Evolutionary conservation across 129 eudicot genomes (phyloP).

Genomic region (Flaveria brownii): DNA sequence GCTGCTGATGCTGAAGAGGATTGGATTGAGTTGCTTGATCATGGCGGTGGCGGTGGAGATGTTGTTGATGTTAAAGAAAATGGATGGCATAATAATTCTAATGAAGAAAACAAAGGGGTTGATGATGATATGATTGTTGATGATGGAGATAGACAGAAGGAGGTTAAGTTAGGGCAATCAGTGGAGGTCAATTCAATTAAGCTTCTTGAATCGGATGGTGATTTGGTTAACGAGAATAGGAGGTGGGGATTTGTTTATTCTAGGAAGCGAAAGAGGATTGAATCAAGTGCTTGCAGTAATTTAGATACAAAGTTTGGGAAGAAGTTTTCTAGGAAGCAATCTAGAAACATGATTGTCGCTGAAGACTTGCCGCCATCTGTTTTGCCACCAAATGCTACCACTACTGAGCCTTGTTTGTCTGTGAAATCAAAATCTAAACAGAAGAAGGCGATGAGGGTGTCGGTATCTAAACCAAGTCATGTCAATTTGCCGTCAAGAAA

Average conservation of each 20-base stretch:
- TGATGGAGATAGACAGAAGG: slow-evolving; percentile 5
- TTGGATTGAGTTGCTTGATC: slow-evolving; percentile 46
- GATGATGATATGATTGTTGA: slow-evolving; percentile 31
- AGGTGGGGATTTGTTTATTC: slow-evolving; percentile 56
- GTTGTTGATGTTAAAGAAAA: slow-evolving; percentile 16
- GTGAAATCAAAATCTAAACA: slow-evolving; percentile 27
- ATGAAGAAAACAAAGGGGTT: slow-evolving; percentile 7
- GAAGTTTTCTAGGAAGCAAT: slow-evolving; percentile 44
- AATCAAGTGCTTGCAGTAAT: background rate
- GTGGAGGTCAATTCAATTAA: background rate
- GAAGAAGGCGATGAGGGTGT: slow-evolving; percentile 26
- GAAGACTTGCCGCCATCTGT: background rate
- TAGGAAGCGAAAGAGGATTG: slow-evolving; percentile 55
- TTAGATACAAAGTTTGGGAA: slow-evolving; percentile 48
- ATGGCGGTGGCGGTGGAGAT: slow-evolving; percentile 24
- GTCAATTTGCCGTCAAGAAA: slow-evolving; percentile 36
- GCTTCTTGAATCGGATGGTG: background rate
- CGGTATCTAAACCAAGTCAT: slow-evolving; percentile 9
- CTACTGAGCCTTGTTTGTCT: background rate
- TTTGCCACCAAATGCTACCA: slow-evolving; percentile 6
- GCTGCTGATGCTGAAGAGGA: slow-evolving; percentile 32
- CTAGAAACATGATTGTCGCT: slow-evolving; percentile 10
- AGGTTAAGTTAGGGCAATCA: slow-evolving; percentile 12
- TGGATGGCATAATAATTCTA: slow-evolving; percentile 25
- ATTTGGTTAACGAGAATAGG: slow-evolving; percentile 14